Evolutionary conservation across 192 early-diverging fungal genomes (phyloP).

Genomic region (Entomortierella lignicola): DNA sequence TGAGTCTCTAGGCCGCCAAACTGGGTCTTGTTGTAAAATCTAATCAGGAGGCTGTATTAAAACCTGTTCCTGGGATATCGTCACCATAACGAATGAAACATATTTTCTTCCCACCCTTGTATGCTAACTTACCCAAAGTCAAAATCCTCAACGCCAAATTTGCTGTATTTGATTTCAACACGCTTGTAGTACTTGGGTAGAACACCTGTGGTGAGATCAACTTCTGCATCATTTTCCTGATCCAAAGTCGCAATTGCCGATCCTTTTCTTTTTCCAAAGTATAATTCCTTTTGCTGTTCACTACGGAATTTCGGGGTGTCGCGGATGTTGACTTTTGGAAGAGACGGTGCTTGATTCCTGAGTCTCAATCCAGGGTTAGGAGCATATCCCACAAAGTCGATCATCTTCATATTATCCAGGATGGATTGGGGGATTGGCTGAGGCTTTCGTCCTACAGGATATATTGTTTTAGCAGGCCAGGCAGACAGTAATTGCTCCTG

Average conservation of each 20-base stretch:
- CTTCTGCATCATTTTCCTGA: conserved; percentile 49
- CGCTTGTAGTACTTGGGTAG: conserved; percentile 78
- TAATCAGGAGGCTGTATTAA: too few relatives aligned
- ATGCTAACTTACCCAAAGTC: conserved; percentile 83
- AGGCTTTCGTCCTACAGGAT: conserved; percentile 79
- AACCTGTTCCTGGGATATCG: too few relatives aligned
- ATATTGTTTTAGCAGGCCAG: conserved; percentile 75
- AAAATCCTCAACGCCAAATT: conserved; percentile 98
- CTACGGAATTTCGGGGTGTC: conserved; percentile 83
- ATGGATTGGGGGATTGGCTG: conserved; percentile 81
- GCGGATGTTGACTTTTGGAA: conserved; percentile 52
- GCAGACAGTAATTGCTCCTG: conserved; percentile 80
- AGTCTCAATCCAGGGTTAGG: conserved; percentile 79
- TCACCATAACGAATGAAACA: background rate
- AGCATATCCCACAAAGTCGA: conserved; percentile 95
- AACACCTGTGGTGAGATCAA: conserved; percentile 51
- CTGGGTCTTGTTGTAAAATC: conserved; percentile 89
- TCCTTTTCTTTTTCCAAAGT: conserved; percentile 59
- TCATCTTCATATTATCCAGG: conserved; percentile 83
- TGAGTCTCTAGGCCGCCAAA: conserved; percentile 94
- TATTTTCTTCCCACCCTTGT: background rate
- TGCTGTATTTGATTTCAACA: conserved; percentile 90
- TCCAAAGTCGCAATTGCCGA: conserved; percentile 38
- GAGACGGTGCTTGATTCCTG: conserved; percentile 79
- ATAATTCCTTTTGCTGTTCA: conserved; percentile 81